Evolutionary conservation across 2,329 filamentous ascomycete genomes (phyloP).

Genomic region (Magnaporthiopsis poae): DNA sequence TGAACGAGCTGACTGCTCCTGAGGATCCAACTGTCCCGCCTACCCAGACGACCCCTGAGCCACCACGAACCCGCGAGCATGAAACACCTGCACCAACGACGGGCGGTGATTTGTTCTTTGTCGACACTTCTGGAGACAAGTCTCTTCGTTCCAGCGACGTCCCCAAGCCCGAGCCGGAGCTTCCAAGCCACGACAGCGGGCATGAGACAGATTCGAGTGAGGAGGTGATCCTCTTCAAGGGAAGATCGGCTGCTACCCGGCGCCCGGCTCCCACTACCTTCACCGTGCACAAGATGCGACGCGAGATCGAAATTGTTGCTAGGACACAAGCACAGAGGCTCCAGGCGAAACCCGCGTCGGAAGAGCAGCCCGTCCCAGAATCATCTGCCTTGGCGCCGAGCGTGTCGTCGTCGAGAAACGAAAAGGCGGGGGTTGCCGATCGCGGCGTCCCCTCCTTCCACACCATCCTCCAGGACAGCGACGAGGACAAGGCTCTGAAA

Average conservation of each 20-base stretch:
- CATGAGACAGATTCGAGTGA: slow-evolving; percentile 53
- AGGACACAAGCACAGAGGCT: slow-evolving; percentile 8
- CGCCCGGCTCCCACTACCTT: neutral
- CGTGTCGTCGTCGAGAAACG: neutral
- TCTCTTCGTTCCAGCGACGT: neutral
- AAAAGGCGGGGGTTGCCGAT: neutral
- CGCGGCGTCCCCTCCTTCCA: neutral
- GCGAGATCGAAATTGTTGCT: slow-evolving; percentile 9
- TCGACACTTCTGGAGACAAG: slow-evolving; percentile 9
- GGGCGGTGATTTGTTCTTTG: slow-evolving; percentile 14
- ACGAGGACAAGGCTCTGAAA: slow-evolving; percentile 43
- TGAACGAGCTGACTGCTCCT: neutral
- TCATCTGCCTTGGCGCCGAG: neutral
- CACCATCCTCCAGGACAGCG: neutral
- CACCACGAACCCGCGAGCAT: neutral
- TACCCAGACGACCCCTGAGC: neutral
- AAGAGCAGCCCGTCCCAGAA: neutral
- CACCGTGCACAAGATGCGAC: slow-evolving; percentile 1
- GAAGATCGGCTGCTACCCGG: slow-evolving; percentile 13
- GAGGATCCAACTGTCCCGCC: neutral
- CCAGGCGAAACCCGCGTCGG: slow-evolving; percentile 1
- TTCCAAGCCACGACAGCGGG: neutral
- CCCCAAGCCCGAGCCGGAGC: slow-evolving; percentile 12
- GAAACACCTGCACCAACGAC: neutral
- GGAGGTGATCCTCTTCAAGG: slow-evolving; percentile 60